Evolutionary conservation across 495 filamentous ascomycete species (phyloP).

Genomic region (Neurospora africana): DNA sequence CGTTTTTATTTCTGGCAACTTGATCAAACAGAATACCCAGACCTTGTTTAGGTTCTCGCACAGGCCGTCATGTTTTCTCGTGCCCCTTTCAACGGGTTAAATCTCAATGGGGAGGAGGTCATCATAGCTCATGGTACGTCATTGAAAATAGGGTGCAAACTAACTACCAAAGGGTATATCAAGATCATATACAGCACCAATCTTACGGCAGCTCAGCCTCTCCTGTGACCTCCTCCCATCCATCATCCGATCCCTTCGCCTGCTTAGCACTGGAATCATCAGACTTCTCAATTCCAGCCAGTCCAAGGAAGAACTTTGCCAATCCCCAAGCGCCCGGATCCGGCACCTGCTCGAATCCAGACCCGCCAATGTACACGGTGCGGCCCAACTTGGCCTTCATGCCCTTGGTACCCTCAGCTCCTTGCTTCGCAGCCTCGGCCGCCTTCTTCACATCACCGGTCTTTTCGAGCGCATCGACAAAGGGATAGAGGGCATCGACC

Average conservation of each 20-base stretch:
- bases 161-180: not conserved
- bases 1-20: not conserved
- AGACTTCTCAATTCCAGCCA: slow-evolving; percentile 41
- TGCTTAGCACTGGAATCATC: slow-evolving; percentile 19
- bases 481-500: slow-evolving; percentile 82
- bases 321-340: slow-evolving; percentile 88
- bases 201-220: not conserved
- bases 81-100: not conserved
- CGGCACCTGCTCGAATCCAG: slow-evolving; percentile 67
- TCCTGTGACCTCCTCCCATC: slow-evolving; percentile 14
- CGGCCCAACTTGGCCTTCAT: slow-evolving; percentile 86
- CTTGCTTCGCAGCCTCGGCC: slow-evolving; percentile 62
- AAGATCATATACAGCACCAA: not conserved
- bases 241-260: slow-evolving; percentile 6
- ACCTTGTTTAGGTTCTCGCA: not conserved
- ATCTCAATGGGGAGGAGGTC: not conserved
- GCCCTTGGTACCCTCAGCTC: slow-evolving; percentile 72
- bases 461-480: slow-evolving; percentile 57
- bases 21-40: not conserved
- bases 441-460: slow-evolving; percentile 57
- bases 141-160: not conserved
- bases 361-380: slow-evolving; percentile 85
- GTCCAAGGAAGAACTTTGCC: slow-evolving; percentile 65
- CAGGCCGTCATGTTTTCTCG: not conserved
- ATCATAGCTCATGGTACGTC: not conserved